Conservation (phyloP, 1,284 basidiomycete genomes). For the Rhizoctonia solani region DNA sequence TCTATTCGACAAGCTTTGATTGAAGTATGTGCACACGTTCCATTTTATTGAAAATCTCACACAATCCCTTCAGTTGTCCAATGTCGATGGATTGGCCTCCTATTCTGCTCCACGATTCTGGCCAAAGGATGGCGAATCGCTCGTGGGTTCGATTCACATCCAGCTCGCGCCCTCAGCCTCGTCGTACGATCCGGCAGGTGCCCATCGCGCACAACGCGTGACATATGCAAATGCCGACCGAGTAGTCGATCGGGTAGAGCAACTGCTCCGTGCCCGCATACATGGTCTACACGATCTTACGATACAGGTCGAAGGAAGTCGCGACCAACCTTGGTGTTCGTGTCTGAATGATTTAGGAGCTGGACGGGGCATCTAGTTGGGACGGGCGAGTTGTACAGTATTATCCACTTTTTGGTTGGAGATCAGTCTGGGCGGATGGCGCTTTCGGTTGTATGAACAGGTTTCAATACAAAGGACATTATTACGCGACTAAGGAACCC, state of each 20-base stretch:
- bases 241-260: slow-evolving; percentile 75
- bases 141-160: slow-evolving; percentile 91
- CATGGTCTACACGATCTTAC: slow-evolving; percentile 82
- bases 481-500: background rate
- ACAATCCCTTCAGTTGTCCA: slow-evolving; percentile 52
- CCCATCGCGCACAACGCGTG: slow-evolving; percentile 52
- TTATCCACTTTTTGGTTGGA: background rate
- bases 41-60: background rate
- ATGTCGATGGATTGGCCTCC: slow-evolving; percentile 77
- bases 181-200: slow-evolving; percentile 58
- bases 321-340: slow-evolving; percentile 34
- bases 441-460: background rate
- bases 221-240: slow-evolving; percentile 67
- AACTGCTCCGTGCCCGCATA: slow-evolving; percentile 69
- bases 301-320: slow-evolving; percentile 70
- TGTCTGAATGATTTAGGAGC: slow-evolving; percentile 30
- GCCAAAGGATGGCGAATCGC: slow-evolving; percentile 86
- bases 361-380: slow-evolving; percentile 13
- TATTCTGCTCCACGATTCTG: slow-evolving; percentile 89
- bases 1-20: slow-evolving; percentile 70
- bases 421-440: background rate
- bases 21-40: slow-evolving; percentile 60
- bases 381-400: background rate
- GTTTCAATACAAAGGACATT: slow-evolving; percentile 21
- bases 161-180: slow-evolving; percentile 67